Evolutionary conservation across 1,284 basidiomycete genomes (phyloP).

Genomic region (Sanghuangporus baumii): DNA sequence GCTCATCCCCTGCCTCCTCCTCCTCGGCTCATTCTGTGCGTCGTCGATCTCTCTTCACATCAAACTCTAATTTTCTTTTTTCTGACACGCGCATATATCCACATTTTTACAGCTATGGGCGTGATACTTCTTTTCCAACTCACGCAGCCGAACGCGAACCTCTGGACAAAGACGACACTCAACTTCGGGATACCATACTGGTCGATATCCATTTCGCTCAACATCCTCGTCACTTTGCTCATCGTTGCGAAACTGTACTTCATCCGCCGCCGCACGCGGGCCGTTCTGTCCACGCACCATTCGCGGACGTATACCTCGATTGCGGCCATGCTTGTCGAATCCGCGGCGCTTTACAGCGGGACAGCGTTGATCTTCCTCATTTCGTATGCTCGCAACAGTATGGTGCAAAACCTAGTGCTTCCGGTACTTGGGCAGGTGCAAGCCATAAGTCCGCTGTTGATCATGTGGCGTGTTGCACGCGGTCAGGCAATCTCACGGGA

Average conservation of each 20-base stretch:
- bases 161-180: slow-evolving; percentile 20
- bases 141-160: slow-evolving; percentile 14
- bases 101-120: slow-evolving; percentile 12
- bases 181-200: slow-evolving; percentile 22
- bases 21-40: slow-evolving; percentile 18
- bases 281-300: slow-evolving; percentile 8
- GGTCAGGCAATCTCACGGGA: slow-evolving; percentile 17
- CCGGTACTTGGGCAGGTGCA: slow-evolving; percentile 34
- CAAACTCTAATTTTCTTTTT: neutral
- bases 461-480: slow-evolving; percentile 19
- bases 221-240: slow-evolving; percentile 23
- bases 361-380: slow-evolving; percentile 29
- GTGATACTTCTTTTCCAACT: slow-evolving; percentile 16
- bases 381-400: slow-evolving; percentile 25
- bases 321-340: slow-evolving; percentile 24
- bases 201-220: slow-evolving; percentile 22
- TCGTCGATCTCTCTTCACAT: neutral
- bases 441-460: slow-evolving; percentile 23
- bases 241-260: slow-evolving; percentile 19
- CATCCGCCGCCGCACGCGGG: slow-evolving; percentile 13
- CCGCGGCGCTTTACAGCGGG: slow-evolving; percentile 22
- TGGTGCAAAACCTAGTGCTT: slow-evolving; percentile 29
- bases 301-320: slow-evolving; percentile 23
- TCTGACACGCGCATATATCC: neutral
- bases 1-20: slow-evolving; percentile 16